Evolutionary conservation across 352 stramenopile genomes (phyloP), one percentile per base, ranked within the genome.

Genomic region (Globisporangium middletonii): DNA sequence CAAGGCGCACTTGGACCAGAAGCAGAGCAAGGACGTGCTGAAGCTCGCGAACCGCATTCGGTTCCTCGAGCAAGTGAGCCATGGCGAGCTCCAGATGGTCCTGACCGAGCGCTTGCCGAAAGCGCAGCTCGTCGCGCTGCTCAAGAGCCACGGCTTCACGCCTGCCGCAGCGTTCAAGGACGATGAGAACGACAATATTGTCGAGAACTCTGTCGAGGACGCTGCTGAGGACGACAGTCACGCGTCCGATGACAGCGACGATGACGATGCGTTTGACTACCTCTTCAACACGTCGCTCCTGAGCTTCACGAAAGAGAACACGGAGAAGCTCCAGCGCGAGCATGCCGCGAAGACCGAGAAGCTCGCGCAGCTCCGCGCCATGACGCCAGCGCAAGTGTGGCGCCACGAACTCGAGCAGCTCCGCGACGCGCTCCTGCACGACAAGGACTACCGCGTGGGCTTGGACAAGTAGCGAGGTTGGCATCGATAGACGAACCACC

Each of bases 261-360:
- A 82, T 50, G 59, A 51, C 52, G 57, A 55, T 16, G 74, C 97
- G 12, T 99, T 97, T 55, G 96, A 99, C 66, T 99, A 99, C 68
- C 78, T 99, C 50, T 83, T 99, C 30, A 97, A 92, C 55, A 99
- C 98, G 80, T 98, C 98, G 60, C 86, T 99, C 56, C 97, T 98
- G 92, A 97, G 81, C 63, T 95, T 99, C 50, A 99, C 97, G 4
- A 90, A 95, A 53, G 97, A 99, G 71, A 90, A 96, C 60, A 83
- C 92, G 4, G 80, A 97, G 45, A 81, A 96, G 43, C 75, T 99
- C 45, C 79, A 95, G 59, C 81, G 73, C 43, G 83, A 99, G 67
- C 88, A 97, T 52, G 78, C 88, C 57, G 76, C 75, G 35, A 98
- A 98, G 79, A 78, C 86, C 27, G 57, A 72, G 9, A 89, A 92